phyloP scores from a whole-genome alignment of 2,329 filamentous ascomycete species.

The Alternaria sp. region DNA sequence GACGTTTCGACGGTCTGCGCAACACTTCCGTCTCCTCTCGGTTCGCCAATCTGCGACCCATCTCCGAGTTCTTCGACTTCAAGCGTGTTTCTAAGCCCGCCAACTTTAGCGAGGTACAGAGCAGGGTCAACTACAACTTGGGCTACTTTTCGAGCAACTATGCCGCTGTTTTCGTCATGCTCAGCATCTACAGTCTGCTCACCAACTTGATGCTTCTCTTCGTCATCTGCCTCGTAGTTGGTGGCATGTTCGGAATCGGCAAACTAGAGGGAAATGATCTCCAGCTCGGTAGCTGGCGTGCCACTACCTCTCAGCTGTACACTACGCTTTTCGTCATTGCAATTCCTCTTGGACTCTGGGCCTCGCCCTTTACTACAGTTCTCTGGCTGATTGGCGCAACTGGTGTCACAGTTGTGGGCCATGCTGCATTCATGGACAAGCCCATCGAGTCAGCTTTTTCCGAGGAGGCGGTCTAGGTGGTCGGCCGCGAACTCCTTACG shows the following conservation, averaged over 20 bases:
- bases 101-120: constrained; percentile 90
- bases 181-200: constrained; percentile 93
- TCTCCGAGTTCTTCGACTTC: constrained; percentile 94
- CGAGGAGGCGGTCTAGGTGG: constrained; percentile 99
- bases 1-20: constrained; percentile 85
- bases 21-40: constrained; percentile 80
- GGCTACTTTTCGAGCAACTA: constrained; percentile 99
- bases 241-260: constrained; percentile 89
- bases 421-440: constrained; percentile 96
- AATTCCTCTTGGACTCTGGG: constrained; percentile 84
- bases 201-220: constrained; percentile 89
- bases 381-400: constrained; percentile 97
- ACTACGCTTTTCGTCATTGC: constrained; percentile 84
- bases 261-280: constrained; percentile 90
- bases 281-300: constrained; percentile 81
- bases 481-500: constrained; percentile 98
- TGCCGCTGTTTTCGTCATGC: constrained; percentile 90
- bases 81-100: constrained; percentile 94
- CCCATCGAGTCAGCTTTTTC: constrained; percentile 99
- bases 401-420: constrained; percentile 91
- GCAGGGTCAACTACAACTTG: constrained; percentile 95
- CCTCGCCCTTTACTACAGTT: constrained; percentile 83
- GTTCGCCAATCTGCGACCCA: constrained; percentile 90
- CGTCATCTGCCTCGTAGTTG: constrained; percentile 87
- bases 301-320: constrained; percentile 93